phyloP scores from a whole-genome alignment of 768 basidiomycete species.

The Hemileccinum rubropunctum region DNA sequence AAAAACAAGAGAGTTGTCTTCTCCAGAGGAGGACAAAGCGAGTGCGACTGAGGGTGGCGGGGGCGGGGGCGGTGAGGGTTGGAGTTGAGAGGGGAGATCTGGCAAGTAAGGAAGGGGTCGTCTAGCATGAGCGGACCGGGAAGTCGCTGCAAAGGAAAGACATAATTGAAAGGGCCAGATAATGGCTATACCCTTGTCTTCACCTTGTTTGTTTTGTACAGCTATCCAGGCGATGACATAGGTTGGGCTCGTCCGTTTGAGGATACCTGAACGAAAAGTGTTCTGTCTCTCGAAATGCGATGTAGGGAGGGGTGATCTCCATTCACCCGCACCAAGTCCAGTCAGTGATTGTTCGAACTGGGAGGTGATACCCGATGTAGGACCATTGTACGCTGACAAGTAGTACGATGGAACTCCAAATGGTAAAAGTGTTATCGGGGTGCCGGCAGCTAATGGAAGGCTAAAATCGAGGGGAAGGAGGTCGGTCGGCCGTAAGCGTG shows the following conservation, averaged over 20 bases:
- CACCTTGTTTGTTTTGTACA: slow-evolving; percentile 75
- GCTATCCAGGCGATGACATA: slow-evolving; percentile 73
- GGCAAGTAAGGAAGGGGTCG: slow-evolving; percentile 55
- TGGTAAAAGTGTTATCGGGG: slow-evolving; percentile 69
- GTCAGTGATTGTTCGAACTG: slow-evolving; percentile 63
- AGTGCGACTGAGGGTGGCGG: slow-evolving; percentile 32
- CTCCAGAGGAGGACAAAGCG: slow-evolving; percentile 18
- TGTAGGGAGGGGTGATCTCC: slow-evolving; percentile 30
- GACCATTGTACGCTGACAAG: slow-evolving; percentile 66
- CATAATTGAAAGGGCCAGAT: slow-evolving; percentile 71
- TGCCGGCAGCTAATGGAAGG: slow-evolving; percentile 52
- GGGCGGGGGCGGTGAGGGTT: slow-evolving; percentile 48
- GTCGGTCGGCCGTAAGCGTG: slow-evolving; percentile 54
- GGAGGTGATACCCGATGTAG: slow-evolving; percentile 54
- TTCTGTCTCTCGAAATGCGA: slow-evolving; percentile 21
- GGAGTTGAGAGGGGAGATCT: slow-evolving; percentile 60
- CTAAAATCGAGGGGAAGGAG: slow-evolving; percentile 46
- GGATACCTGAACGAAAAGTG: slow-evolving; percentile 17
- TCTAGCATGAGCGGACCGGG: slow-evolving; percentile 36
- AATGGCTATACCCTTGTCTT: slow-evolving; percentile 73
- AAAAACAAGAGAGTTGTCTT: background rate
- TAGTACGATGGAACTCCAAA: slow-evolving; percentile 72
- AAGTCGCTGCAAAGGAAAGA: slow-evolving; percentile 39
- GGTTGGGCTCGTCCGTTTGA: slow-evolving; percentile 17
- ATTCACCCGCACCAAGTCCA: slow-evolving; percentile 60